phyloP scores from a whole-genome alignment of 192 early-diverging fungal species.

The Allomyces javanicus region DNA sequence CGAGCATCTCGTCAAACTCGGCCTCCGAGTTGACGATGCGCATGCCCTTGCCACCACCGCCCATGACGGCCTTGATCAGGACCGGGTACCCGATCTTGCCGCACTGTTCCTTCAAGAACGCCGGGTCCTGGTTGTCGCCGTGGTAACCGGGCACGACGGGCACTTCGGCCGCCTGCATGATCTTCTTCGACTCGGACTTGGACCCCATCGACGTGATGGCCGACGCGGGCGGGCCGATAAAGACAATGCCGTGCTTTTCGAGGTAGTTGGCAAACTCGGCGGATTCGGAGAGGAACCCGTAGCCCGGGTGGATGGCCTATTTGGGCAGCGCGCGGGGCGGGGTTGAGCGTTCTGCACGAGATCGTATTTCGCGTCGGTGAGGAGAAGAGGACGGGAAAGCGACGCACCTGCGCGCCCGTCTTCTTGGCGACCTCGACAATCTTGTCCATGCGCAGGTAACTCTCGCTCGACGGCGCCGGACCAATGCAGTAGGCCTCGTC shows the following conservation, averaged over 20 bases:
- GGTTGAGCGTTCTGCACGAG: not conserved
- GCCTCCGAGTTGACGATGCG: conserved; percentile 55
- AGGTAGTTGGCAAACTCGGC: conserved; percentile 65
- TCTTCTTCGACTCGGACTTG: conserved; percentile 82
- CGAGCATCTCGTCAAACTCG: conserved; percentile 73
- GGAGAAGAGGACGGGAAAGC: not conserved
- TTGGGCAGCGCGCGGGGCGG: not conserved
- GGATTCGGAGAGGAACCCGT: conserved; percentile 92
- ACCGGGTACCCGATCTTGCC: conserved; percentile 82
- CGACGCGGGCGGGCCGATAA: conserved; percentile 76
- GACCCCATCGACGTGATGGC: conserved; percentile 85
- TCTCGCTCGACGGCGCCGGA: conserved; percentile 52
- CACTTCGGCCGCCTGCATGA: conserved; percentile 74
- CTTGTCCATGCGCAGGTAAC: conserved; percentile 58
- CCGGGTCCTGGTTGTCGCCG: conserved; percentile 60
- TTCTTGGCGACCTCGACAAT: conserved; percentile 59
- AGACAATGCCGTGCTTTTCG: conserved; percentile 38
- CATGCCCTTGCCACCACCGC: conserved; percentile 97
- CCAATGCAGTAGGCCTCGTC: conserved; percentile 90
- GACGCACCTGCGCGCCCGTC: conserved; percentile 52
- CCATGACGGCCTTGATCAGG: conserved; percentile 91
- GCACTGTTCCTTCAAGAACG: conserved; percentile 49
- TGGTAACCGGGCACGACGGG: conserved; percentile 89
- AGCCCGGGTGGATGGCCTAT: conserved; percentile 87
- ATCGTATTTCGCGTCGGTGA: not conserved